Percentiles rank a stretch among this genome's conserved stretches.
These are phyloP conservation scores for Aspergillus brasiliensis DNA, from an alignment of 2,329 filamentous ascomycete species.

Conservation along the genomic window DNA sequence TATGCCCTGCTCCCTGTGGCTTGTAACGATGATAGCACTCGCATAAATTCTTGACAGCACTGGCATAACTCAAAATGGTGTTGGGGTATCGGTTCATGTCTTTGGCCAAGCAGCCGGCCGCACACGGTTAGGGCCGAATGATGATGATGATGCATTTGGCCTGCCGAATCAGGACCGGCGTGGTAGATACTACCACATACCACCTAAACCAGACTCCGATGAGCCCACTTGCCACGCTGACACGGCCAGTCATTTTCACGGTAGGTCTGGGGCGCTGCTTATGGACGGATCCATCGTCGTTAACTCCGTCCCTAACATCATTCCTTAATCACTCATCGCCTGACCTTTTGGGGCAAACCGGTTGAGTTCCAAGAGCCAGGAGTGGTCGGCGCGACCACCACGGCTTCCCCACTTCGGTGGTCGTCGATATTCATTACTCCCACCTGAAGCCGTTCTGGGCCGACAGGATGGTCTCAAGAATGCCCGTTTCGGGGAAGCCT, in stretches of 20 bases:
- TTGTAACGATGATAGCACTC: neutral
- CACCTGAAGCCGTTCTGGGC: conserved; percentile 25
- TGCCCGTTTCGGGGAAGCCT: conserved; percentile 31
- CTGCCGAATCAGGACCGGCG: conserved; percentile 14
- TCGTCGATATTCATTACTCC: conserved; percentile 10
- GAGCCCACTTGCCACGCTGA: conserved; percentile 14
- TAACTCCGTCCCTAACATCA: conserved; percentile 3
- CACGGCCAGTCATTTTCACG: neutral
- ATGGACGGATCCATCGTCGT: conserved; percentile 4
- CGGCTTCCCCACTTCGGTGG: conserved; percentile 14
- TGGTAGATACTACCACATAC: neutral
- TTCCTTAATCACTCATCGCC: conserved; percentile 4
- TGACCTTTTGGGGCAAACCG: conserved; percentile 4
- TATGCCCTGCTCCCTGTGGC: neutral
- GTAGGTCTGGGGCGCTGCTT: neutral
- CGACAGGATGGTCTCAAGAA: conserved; percentile 17
- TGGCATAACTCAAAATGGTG: neutral
- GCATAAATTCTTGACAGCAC: neutral
- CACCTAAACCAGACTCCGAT: conserved; percentile 2
- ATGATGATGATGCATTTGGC: neutral
- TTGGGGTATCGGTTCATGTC: neutral
- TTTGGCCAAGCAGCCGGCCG: neutral
- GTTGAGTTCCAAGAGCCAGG: neutral
- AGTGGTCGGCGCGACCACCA: conserved; percentile 4
- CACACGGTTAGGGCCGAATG: neutral